Percentiles rank a stretch among this genome's conserved stretches.
phyloP scores from a whole-genome alignment of 2,329 filamentous ascomycete species.

The Amesomyces nigricolor region DNA sequence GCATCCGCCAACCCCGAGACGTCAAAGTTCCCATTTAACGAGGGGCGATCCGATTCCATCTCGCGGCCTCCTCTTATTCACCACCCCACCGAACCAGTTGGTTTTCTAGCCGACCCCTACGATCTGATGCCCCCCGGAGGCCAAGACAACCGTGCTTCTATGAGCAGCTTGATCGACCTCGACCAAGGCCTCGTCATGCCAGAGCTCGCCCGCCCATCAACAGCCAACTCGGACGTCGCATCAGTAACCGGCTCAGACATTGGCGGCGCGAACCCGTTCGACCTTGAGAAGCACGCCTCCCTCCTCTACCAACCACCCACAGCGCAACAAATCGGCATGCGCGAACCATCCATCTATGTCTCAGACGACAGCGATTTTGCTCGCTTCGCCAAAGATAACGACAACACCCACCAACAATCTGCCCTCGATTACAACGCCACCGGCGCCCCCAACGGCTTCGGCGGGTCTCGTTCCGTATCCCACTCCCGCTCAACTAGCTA shows the following conservation, averaged over 20 bases:
- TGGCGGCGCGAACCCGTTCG: constrained; percentile 53
- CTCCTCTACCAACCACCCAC: constrained; percentile 37
- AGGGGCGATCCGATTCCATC: constrained; percentile 28
- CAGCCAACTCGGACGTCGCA: constrained; percentile 53
- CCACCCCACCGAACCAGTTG: constrained; percentile 43
- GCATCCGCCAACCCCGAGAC: constrained; percentile 45
- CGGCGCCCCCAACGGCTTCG: constrained; percentile 21
- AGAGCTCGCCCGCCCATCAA: constrained; percentile 51
- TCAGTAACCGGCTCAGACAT: constrained; percentile 53
- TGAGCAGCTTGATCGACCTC: constrained; percentile 34
- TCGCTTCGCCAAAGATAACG: constrained; percentile 25
- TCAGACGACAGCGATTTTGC: constrained; percentile 53
- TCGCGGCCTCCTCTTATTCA: constrained; percentile 41
- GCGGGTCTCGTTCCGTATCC: constrained; percentile 24
- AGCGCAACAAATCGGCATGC: constrained; percentile 22
- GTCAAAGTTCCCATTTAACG: constrained; percentile 40
- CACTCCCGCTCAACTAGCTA: constrained; percentile 28
- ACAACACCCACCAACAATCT: neutral
- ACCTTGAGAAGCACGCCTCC: constrained; percentile 58
- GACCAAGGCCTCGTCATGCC: constrained; percentile 28
- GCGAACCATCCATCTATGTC: constrained; percentile 57
- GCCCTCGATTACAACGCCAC: neutral
- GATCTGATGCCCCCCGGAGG: constrained; percentile 23
- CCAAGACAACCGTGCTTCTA: constrained; percentile 33
- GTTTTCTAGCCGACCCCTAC: constrained; percentile 35